These are phyloP conservation scores for Nakazawaea ambrosiae DNA, from an alignment of 805 yeast species.

Conservation along the genomic window DNA sequence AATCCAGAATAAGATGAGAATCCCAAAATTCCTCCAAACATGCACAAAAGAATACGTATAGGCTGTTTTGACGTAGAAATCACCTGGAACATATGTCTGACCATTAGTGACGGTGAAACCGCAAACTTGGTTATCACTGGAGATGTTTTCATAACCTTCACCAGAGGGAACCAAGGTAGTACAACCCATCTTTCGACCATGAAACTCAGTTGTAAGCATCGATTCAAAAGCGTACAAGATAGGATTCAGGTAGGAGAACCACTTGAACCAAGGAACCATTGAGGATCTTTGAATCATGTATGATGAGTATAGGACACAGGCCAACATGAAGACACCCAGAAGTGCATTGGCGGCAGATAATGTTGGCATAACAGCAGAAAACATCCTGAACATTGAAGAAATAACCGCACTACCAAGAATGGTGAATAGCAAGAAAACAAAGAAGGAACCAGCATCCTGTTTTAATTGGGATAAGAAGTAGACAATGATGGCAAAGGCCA, in stretches of 20 bases:
- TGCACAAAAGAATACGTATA: slow-evolving; percentile 50
- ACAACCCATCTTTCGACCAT: slow-evolving; percentile 49
- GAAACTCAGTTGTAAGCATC: slow-evolving; percentile 60
- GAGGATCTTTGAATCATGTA: slow-evolving; percentile 51
- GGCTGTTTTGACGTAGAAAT: slow-evolving; percentile 33
- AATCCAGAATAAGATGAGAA: slow-evolving; percentile 32
- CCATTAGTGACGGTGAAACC: slow-evolving; percentile 28
- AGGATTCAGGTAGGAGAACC: slow-evolving; percentile 57
- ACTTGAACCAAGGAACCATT: slow-evolving; percentile 68
- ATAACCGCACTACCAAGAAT: slow-evolving; percentile 37
- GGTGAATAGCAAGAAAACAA: slow-evolving; percentile 40
- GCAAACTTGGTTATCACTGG: slow-evolving; percentile 41
- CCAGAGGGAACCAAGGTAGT: slow-evolving; percentile 53
- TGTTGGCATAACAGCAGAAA: slow-evolving; percentile 43
- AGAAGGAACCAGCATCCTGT: slow-evolving; percentile 45
- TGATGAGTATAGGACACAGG: slow-evolving; percentile 54
- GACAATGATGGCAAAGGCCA: slow-evolving; percentile 38
- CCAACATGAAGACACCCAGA: slow-evolving; percentile 47
- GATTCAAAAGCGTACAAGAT: slow-evolving; percentile 55
- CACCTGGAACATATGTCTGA: slow-evolving; percentile 40
- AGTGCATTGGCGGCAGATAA: slow-evolving; percentile 54
- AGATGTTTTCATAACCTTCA: slow-evolving; percentile 34
- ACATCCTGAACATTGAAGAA: slow-evolving; percentile 43
- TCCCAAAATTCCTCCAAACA: slow-evolving; percentile 76
- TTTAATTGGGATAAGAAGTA: slow-evolving; percentile 53